Conservation (phyloP, 164 flowering plant species). For the Amborella trichopoda region DNA sequence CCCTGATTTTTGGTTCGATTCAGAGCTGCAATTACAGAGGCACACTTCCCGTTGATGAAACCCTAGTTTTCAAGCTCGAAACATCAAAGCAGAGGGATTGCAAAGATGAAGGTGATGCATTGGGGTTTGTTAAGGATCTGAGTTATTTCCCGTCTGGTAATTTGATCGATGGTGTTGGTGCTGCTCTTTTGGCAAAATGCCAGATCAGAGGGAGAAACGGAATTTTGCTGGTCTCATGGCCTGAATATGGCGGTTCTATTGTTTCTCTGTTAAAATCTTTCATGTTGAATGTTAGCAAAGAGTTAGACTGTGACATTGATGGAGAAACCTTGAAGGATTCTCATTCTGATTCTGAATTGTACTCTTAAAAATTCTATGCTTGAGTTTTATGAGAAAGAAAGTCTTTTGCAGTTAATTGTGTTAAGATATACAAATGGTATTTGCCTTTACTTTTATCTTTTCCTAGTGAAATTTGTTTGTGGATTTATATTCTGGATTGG, state of each 20-base stretch:
- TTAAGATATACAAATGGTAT: no score
- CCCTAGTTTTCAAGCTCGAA: conserved; percentile 9
- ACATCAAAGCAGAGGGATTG: conserved; percentile 9
- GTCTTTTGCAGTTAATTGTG: no score
- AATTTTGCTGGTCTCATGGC: conserved; percentile 8
- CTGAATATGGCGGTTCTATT: conserved; percentile 5
- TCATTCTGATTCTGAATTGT: conserved; percentile 7
- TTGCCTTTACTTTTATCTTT: no score
- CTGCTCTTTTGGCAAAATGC: conserved; percentile 7
- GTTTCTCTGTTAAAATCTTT: conserved; percentile 6
- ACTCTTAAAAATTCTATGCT: conserved; percentile 2
- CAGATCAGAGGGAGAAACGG: conserved; percentile 10
- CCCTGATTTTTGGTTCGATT: conserved; percentile 7
- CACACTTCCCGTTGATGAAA: conserved; percentile 5
- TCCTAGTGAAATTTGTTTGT: no score
- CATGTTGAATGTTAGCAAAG: conserved; percentile 3
- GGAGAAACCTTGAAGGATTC: conserved; percentile 2
- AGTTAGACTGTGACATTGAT: no score
- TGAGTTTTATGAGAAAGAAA: no score
- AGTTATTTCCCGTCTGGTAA: conserved; percentile 11
- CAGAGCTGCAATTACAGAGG: conserved; percentile 11
- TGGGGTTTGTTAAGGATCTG: neutral
- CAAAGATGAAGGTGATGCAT: neutral
- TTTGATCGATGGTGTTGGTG: conserved; percentile 10
- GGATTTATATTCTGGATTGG: no score